phyloP scores from a whole-genome alignment of 352 stramenopile genomes.

The Globisporangium splendens region DNA sequence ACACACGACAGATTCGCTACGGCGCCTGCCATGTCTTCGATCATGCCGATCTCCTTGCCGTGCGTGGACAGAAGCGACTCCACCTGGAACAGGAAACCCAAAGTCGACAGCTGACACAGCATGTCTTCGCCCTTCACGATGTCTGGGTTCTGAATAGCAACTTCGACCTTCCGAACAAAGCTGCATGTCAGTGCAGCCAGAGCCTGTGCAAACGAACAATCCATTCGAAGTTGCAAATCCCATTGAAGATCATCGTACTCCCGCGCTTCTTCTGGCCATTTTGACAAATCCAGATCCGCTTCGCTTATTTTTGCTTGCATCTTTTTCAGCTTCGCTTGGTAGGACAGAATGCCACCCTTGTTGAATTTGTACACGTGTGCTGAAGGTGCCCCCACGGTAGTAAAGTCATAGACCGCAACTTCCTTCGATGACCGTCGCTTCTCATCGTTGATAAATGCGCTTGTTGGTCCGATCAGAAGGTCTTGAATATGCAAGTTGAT shows the following conservation, averaged over 20 bases:
- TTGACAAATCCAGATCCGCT: conserved; percentile 63
- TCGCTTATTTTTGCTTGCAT: too few relatives aligned
- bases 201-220: conserved; percentile 75
- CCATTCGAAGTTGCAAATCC: conserved; percentile 84
- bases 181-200: conserved; percentile 67
- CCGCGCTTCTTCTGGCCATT: conserved; percentile 78
- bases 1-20: conserved; percentile 82
- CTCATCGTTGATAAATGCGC: too few relatives aligned
- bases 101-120: conserved; percentile 73
- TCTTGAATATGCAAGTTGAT: too few relatives aligned
- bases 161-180: conserved; percentile 85
- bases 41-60: conserved; percentile 95
- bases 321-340: too few relatives aligned
- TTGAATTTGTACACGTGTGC: too few relatives aligned
- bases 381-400: too few relatives aligned
- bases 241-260: conserved; percentile 85
- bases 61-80: conserved; percentile 94
- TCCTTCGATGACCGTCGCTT: too few relatives aligned
- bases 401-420: too few relatives aligned
- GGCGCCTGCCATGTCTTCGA: conserved; percentile 88
- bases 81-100: conserved; percentile 88
- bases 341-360: too few relatives aligned
- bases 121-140: conserved; percentile 73
- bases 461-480: too few relatives aligned
- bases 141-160: conserved; percentile 79